Base-by-base conservation (phyloP, 495 filamentous ascomycete species). In the Aspergillus sclerotioniger region DNA sequence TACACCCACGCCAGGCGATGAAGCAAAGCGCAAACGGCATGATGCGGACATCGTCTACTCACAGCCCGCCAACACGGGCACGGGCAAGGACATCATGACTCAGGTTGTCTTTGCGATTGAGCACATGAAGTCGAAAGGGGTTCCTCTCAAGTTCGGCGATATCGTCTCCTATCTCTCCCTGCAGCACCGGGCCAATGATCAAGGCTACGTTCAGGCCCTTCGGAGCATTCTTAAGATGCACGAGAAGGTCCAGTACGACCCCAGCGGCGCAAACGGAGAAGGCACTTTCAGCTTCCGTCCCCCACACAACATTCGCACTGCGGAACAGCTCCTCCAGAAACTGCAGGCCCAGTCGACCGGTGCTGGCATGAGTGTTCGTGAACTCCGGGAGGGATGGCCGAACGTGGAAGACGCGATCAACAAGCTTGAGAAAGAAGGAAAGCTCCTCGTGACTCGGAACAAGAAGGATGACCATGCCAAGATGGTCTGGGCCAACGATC, bases 371-470 rank as follows among this genome's bases (percentile, higher is more conserved):
- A 78, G 74, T 46, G 90, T 97, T 49, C 90, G 89, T 66, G 90
- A 96, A 56, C 80, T 98, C 28, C 92, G 93, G 69, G 94, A 98
- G 66, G 95, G 95, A 28, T 98, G 94, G 94, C 84, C 86, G 6
- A 87, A 87, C 58, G 92, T 89, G 59, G 84, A 90, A 45, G 82
- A 86, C 15, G 81, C 88, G 1, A 89, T 98, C 72, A 82, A 84
- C 57, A 78, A 84, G 61, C 76, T 98, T 54, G 94, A 98, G 78
- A 71, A 71, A 17, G 83, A 88, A 62, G 87, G 90, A 54, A 87
- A 88, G 73, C 77, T 98, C 12, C 77, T 97, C 17, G 89, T 96
- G 15, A 88, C 88, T 28, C 83, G 92, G 39, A 92, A 92, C 55
- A 96, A 95, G 78, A 98, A 98, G 74, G 95, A 98, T 66, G 87